These are phyloP conservation scores for Melocanna baccifera DNA, from an alignment of 176 grass and related monocot species.

Conservation along the genomic window DNA sequence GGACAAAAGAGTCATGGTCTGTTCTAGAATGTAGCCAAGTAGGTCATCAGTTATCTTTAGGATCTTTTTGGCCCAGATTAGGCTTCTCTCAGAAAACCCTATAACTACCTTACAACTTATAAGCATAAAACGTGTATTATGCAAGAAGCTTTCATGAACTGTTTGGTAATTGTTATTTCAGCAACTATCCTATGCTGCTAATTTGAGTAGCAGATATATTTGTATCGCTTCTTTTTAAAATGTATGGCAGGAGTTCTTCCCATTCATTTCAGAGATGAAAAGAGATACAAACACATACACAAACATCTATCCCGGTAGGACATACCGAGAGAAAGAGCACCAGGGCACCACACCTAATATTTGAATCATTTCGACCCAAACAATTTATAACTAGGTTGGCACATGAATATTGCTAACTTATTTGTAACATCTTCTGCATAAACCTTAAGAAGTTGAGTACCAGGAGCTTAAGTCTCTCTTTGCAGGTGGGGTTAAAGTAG, in stretches of 20 bases:
- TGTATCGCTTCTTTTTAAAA: background rate
- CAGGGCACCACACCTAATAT: too few species aligned
- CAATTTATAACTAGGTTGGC: background rate
- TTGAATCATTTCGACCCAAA: background rate
- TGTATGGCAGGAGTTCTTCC: too few species aligned
- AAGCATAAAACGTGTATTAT: background rate
- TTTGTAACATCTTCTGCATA: background rate
- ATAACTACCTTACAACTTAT: background rate
- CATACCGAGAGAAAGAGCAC: too few species aligned
- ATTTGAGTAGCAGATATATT: slow-evolving; percentile 19
- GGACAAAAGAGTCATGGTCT: background rate
- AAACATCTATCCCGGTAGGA: too few species aligned
- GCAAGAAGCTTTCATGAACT: background rate
- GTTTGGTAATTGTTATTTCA: background rate
- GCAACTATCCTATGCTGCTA: background rate
- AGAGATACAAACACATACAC: too few species aligned
- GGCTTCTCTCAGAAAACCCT: background rate
- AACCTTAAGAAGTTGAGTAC: background rate
- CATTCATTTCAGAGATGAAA: too few species aligned
- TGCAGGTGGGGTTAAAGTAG: background rate
- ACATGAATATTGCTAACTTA: slow-evolving; percentile 3
- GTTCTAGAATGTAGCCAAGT: background rate
- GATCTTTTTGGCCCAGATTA: background rate
- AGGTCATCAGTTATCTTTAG: background rate
- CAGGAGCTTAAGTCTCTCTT: background rate